These are phyloP conservation scores for Penicillium sp. DNA, from an alignment of 2,329 filamentous ascomycete species.

Conservation along the genomic window DNA sequence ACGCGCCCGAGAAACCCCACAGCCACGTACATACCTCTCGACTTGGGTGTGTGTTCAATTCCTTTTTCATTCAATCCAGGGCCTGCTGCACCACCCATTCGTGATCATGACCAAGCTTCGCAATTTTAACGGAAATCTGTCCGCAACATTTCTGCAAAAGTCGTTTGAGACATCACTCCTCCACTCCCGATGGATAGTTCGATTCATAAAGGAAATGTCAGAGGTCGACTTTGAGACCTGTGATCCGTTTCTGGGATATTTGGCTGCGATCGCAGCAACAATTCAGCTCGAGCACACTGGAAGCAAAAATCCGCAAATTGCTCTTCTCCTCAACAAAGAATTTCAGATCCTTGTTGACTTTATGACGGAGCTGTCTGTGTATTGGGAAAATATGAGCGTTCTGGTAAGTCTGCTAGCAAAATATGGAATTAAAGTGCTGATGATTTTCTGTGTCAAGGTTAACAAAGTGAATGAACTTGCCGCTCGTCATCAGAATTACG, in stretches of 20 bases:
- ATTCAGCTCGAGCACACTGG: slow-evolving; percentile 31
- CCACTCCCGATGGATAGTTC: slow-evolving; percentile 30
- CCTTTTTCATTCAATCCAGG: slow-evolving; percentile 28
- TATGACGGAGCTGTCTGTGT: slow-evolving; percentile 21
- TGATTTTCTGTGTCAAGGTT: slow-evolving; percentile 11
- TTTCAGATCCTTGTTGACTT: slow-evolving; percentile 24
- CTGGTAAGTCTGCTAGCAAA: slow-evolving; percentile 15
- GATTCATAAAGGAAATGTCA: slow-evolving; percentile 26
- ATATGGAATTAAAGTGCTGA: background rate
- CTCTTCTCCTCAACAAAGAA: slow-evolving; percentile 24
- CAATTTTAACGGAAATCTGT: slow-evolving; percentile 24
- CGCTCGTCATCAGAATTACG: slow-evolving; percentile 25
- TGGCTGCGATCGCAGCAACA: slow-evolving; percentile 30
- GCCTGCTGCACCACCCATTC: slow-evolving; percentile 30
- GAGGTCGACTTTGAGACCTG: slow-evolving; percentile 24
- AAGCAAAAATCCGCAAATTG: slow-evolving; percentile 28
- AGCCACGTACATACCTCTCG: slow-evolving; percentile 23
- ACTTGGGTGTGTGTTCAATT: slow-evolving; percentile 32
- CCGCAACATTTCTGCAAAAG: slow-evolving; percentile 30
- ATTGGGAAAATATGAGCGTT: slow-evolving; percentile 26
- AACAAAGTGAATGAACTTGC: slow-evolving; percentile 23
- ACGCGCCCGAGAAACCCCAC: slow-evolving; percentile 25
- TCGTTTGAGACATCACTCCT: slow-evolving; percentile 30
- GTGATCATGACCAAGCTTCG: slow-evolving; percentile 31
- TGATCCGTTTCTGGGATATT: slow-evolving; percentile 31